Percentiles rank a stretch among this genome's conserved stretches.
Evolutionary conservation across 495 filamentous ascomycete genomes (phyloP).

Genomic region (Penicillium macrosclerotiorum): DNA sequence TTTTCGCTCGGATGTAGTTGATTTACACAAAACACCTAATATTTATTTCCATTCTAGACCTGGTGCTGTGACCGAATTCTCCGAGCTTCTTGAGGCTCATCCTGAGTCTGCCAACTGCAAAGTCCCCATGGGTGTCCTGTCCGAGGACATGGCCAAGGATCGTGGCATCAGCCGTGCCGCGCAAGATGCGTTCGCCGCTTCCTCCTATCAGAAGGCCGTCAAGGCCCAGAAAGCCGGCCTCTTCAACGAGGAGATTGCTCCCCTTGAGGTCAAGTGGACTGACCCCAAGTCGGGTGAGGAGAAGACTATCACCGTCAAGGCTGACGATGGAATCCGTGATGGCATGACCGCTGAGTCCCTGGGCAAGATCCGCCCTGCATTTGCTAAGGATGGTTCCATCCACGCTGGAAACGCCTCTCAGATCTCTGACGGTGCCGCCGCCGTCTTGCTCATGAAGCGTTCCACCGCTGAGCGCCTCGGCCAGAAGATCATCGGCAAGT

Average conservation of each 20-base stretch:
- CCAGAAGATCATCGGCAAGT: slow-evolving; percentile 89
- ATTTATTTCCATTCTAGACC: slow-evolving; percentile 54
- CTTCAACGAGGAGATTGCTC: slow-evolving; percentile 90
- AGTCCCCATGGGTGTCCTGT: slow-evolving; percentile 94
- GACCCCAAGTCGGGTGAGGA: slow-evolving; percentile 90
- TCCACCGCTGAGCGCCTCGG: slow-evolving; percentile 84
- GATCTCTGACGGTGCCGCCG: slow-evolving; percentile 93
- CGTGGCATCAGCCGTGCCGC: slow-evolving; percentile 63
- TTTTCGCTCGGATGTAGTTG: too few relatives aligned
- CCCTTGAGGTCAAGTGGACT: slow-evolving; percentile 76
- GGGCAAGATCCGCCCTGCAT: slow-evolving; percentile 85
- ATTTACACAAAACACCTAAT: too few relatives aligned
- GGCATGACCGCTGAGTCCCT: slow-evolving; percentile 87
- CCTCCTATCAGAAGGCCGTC: slow-evolving; percentile 84
- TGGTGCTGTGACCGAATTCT: slow-evolving; percentile 89
- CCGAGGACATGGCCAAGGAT: slow-evolving; percentile 93
- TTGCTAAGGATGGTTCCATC: slow-evolving; percentile 87
- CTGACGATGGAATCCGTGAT: slow-evolving; percentile 82
- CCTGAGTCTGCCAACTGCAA: slow-evolving; percentile 90
- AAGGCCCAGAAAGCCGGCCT: slow-evolving; percentile 83
- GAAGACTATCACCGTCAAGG: slow-evolving; percentile 77
- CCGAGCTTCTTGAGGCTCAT: slow-evolving; percentile 81
- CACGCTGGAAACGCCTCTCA: slow-evolving; percentile 96
- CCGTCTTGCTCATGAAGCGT: slow-evolving; percentile 93
- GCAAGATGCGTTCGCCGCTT: slow-evolving; percentile 89